These are phyloP conservation scores for Dactylellina haptotyla DNA, from an alignment of 2,329 filamentous ascomycete genomes.

Conservation along the genomic window DNA sequence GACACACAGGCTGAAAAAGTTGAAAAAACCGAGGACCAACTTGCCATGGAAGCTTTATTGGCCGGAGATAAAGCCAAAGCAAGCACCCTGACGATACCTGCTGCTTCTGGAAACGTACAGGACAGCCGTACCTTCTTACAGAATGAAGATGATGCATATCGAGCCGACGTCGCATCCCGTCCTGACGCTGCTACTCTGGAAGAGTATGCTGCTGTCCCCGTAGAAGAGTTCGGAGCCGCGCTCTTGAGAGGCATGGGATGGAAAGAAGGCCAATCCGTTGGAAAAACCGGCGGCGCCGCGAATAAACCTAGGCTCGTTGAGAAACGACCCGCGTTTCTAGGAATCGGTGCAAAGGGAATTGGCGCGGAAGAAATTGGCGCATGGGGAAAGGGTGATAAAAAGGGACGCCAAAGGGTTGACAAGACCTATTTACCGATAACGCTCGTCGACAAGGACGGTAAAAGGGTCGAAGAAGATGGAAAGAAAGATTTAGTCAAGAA, in stretches of 20 bases:
- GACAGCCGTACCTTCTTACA: conserved; percentile 57
- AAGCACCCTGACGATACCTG: conserved; percentile 68
- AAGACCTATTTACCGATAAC: conserved; percentile 70
- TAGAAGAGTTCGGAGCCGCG: conserved; percentile 93
- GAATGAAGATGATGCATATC: conserved; percentile 75
- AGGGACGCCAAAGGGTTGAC: conserved; percentile 63
- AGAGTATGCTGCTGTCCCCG: conserved; percentile 87
- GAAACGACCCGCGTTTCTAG: conserved; percentile 80
- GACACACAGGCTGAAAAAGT: conserved; percentile 51
- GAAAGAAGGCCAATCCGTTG: conserved; percentile 74
- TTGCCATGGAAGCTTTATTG: conserved; percentile 74
- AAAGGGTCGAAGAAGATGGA: conserved; percentile 36
- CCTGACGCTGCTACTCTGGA: conserved; percentile 80
- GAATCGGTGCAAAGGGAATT: conserved; percentile 86
- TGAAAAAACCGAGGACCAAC: conserved; percentile 69
- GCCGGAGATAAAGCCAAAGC: conserved; percentile 65
- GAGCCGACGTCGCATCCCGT: conserved; percentile 74
- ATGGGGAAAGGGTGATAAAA: conserved; percentile 77
- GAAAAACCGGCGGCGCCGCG: conserved; percentile 65
- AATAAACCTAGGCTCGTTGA: conserved; percentile 73
- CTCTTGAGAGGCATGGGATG: conserved; percentile 94
- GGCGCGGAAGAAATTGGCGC: conserved; percentile 79
- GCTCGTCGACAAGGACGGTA: conserved; percentile 67
- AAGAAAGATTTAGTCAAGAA: conserved; percentile 65
- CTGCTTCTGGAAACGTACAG: conserved; percentile 55